Evolutionary conservation across 208 protist species (phyloP).

Genomic region (Trypanosoma platydactyli): DNA sequence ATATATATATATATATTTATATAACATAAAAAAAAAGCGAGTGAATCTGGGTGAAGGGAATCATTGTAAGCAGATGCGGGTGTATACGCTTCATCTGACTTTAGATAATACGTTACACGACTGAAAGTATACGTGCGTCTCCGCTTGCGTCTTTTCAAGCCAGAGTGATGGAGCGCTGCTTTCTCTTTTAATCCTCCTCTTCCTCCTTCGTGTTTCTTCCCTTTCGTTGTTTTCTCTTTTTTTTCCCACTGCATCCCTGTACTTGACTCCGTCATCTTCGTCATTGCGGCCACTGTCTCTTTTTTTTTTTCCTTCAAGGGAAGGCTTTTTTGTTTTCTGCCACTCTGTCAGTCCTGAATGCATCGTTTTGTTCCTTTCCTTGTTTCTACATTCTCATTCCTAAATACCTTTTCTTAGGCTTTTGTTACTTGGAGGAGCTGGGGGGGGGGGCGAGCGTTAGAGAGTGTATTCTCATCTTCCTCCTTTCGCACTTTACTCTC

Average conservation of each 20-base stretch:
- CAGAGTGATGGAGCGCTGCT: no score
- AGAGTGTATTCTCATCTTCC: not conserved
- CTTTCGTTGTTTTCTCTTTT: not conserved
- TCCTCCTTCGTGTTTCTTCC: not conserved
- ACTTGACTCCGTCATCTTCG: not conserved
- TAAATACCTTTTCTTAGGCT: not conserved
- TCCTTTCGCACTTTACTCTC: not conserved
- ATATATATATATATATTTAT: conserved; percentile 24
- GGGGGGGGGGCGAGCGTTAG: not conserved
- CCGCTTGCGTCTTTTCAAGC: no score
- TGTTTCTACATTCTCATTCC: no score
- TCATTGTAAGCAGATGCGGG: no score
- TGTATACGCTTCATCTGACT: no score
- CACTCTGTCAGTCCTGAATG: not conserved
- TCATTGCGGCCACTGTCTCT: not conserved
- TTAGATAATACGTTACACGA: no score
- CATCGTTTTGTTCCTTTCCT: conserved; percentile 20
- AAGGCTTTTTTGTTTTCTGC: conserved; percentile 6
- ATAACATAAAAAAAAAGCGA: no score
- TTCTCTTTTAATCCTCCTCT: not conserved
- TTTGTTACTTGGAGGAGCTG: not conserved
- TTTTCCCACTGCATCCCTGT: not conserved
- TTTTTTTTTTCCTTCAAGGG: conserved; percentile 22
- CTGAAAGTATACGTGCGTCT: no score
- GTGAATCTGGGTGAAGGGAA: no score